Base-by-base conservation (phyloP, 352 stramenopile genomes). In the Globisporangium orthogonon region DNA sequence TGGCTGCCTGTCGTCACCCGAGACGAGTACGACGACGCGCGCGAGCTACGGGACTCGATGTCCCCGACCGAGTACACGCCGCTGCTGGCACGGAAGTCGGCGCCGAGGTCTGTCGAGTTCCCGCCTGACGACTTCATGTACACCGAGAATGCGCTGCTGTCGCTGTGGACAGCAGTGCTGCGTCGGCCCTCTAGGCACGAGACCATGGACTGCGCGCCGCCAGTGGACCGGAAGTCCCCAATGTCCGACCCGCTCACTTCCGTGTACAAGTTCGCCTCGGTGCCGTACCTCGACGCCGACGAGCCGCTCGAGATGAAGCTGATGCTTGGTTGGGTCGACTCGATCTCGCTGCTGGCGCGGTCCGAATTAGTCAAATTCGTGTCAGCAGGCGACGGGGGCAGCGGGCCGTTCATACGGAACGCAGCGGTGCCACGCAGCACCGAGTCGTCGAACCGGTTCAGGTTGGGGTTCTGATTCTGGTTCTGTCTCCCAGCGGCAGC, bases 81-180 rank as follows among this genome's bases (percentile, higher is more conserved):
- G 41, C 67, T 65, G 31, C 58, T 71, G 48, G 60, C 65, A n/a
- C 68, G 57, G 18, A 63, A 54, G 48, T 68, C 68, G 10, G 54
- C 52, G 15, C 56, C 46, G 1, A 61, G 43, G 43, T 55, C 50
- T 31, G 41, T 33, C 6, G 54, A 65, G 28, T 39, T 50, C 28
- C 56, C 50, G 18, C 63, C 63, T 29, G 69, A 72, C 52, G 59
- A 30, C 46, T 77, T 68, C 54, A 70, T 56, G 17, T 45, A 78
- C 11, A 77, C 62, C 6, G 69, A 77, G 55, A 76, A 83, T 23
- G 66, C 61, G 51, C 66, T 70, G 49, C 67, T 70, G 6, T 63
- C 70, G 2, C 68, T 63, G 49, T 69, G 66, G 29, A 65, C 67
- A 1, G 57, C 63, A 5, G 60, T 64, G 13, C 31, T 60, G 28